Percentiles rank a stretch among this genome's conserved stretches.
Evolutionary conservation across 768 basidiomycete species (phyloP).

Genomic region (Hortiboletus flavorubellus): DNA sequence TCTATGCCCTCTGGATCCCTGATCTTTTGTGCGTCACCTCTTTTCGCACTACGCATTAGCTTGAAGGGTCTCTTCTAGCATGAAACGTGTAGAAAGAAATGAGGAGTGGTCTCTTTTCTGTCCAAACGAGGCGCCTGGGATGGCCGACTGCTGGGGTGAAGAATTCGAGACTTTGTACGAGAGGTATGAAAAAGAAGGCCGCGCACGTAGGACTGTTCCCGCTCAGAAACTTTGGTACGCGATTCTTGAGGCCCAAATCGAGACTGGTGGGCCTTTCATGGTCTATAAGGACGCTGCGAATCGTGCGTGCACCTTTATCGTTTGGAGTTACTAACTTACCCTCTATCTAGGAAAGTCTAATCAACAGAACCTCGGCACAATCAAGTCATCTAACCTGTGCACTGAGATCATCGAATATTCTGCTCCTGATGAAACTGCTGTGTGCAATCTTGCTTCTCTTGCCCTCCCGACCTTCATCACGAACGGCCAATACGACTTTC

Average conservation of each 20-base stretch:
- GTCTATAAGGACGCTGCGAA: slow-evolving; percentile 97
- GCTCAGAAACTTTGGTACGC: slow-evolving; percentile 99
- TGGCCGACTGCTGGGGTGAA: slow-evolving; percentile 84
- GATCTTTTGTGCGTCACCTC: slow-evolving; percentile 78
- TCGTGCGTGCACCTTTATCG: slow-evolving; percentile 43
- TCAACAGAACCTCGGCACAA: slow-evolving; percentile 96
- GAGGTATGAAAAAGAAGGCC: slow-evolving; percentile 87
- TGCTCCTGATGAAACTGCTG: slow-evolving; percentile 93
- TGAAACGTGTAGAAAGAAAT: slow-evolving; percentile 92
- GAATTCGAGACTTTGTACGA: slow-evolving; percentile 87
- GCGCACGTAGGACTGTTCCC: slow-evolving; percentile 76
- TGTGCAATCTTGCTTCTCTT: slow-evolving; percentile 97
- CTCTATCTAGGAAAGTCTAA: slow-evolving; percentile 82
- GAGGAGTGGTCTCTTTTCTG: slow-evolving; percentile 96
- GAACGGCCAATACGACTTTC: slow-evolving; percentile 85
- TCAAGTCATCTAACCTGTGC: slow-evolving; percentile 99
- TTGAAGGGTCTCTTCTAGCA: slow-evolving; percentile 44
- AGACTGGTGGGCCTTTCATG: slow-evolving; percentile 99
- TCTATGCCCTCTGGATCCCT: slow-evolving; percentile 97
- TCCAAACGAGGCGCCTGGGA: slow-evolving; percentile 90
- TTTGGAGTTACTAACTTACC: background rate
- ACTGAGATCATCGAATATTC: slow-evolving; percentile 99
- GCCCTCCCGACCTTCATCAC: slow-evolving; percentile 90
- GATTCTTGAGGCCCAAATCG: slow-evolving; percentile 93
- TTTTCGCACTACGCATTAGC: background rate